A percentile compares a stretch with the other conserved stretches of the same genome.
Conservation (phyloP, 768 basidiomycete genomes). For the Suillus paluster region DNA sequence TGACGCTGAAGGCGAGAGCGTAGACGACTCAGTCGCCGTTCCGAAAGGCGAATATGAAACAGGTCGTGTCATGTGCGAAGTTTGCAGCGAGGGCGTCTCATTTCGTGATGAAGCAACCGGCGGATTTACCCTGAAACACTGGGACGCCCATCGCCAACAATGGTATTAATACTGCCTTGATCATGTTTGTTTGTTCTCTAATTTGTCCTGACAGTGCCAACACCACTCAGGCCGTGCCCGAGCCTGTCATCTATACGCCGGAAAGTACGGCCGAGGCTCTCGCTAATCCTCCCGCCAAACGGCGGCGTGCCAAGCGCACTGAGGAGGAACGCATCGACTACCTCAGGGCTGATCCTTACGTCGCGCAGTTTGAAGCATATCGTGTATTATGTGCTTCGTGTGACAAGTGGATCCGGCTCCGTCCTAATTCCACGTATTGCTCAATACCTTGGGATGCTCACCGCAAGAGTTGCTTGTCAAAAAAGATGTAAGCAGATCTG, state of each 20-base stretch:
- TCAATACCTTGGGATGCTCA: constrained; percentile 91
- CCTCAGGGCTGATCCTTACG: constrained; percentile 69
- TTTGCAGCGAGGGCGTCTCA: constrained; percentile 63
- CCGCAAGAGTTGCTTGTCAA: constrained; percentile 79
- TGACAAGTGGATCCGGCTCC: constrained; percentile 86
- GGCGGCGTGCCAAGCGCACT: constrained; percentile 74
- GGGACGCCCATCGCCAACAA: constrained; percentile 65
- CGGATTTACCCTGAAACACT: constrained; percentile 68
- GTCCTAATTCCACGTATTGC: constrained; percentile 86
- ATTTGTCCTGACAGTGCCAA: constrained; percentile 26
- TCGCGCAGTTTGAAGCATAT: constrained; percentile 81
- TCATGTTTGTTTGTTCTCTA: constrained; percentile 11
- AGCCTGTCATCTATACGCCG: constrained; percentile 48
- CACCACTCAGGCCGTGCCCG: constrained; percentile 35
- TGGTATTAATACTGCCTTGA: constrained; percentile 46
- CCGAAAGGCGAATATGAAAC: constrained; percentile 62
- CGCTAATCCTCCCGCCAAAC: constrained; percentile 59
- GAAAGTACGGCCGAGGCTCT: constrained; percentile 45
- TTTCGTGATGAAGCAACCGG: constrained; percentile 68
- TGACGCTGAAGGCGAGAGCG: constrained; percentile 17
- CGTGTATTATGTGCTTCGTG: constrained; percentile 79
- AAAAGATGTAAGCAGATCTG: constrained; percentile 61
- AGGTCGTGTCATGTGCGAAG: constrained; percentile 67
- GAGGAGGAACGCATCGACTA: constrained; percentile 81
- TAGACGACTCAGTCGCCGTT: constrained; percentile 16